These are phyloP conservation scores for Aureobasidium melanogenum DNA, from an alignment of 2,329 filamentous ascomycete species.

Conservation along the genomic window DNA sequence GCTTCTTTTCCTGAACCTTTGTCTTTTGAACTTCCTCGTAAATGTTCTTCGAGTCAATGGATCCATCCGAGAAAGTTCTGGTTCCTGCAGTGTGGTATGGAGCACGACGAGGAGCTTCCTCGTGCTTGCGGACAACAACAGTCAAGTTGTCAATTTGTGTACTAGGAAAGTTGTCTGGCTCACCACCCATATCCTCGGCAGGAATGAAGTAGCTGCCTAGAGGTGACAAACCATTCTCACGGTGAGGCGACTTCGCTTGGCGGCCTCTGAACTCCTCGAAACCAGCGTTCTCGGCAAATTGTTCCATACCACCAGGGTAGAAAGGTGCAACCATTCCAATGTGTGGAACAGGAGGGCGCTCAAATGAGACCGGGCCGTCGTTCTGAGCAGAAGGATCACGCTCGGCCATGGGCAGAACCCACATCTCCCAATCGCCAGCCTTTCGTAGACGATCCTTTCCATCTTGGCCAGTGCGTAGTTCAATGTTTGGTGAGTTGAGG, in stretches of 20 bases:
- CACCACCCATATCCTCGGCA: conserved; percentile 18
- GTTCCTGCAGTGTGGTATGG: conserved; percentile 33
- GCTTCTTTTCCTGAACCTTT: conserved; percentile 29
- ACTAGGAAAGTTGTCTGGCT: conserved; percentile 42
- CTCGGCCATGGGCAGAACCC: conserved; percentile 62
- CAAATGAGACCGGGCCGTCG: conserved; percentile 51
- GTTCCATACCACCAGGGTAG: conserved; percentile 13
- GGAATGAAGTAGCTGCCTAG: conserved; percentile 11
- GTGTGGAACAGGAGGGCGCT: conserved; percentile 31
- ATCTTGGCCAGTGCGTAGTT: conserved; percentile 67
- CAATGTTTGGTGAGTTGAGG: conserved; percentile 61
- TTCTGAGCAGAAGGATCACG: conserved; percentile 67
- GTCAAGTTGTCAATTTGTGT: conserved; percentile 44
- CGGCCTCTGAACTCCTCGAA: conserved; percentile 15
- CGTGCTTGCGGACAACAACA: conserved; percentile 41
- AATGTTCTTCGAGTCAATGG: conserved; percentile 45
- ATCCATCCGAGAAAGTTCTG: conserved; percentile 48
- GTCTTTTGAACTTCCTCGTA: conserved; percentile 38
- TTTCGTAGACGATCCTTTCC: conserved; percentile 69
- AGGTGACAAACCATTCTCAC: conserved; percentile 20
- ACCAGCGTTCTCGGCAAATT: conserved; percentile 11
- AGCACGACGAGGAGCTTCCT: conserved; percentile 15
- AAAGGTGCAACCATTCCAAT: conserved; percentile 22
- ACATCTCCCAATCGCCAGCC: conserved; percentile 68
- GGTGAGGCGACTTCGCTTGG: conserved; percentile 22